Evolutionary conservation across 768 basidiomycete species (phyloP).

Genomic region (Russula virescens): DNA sequence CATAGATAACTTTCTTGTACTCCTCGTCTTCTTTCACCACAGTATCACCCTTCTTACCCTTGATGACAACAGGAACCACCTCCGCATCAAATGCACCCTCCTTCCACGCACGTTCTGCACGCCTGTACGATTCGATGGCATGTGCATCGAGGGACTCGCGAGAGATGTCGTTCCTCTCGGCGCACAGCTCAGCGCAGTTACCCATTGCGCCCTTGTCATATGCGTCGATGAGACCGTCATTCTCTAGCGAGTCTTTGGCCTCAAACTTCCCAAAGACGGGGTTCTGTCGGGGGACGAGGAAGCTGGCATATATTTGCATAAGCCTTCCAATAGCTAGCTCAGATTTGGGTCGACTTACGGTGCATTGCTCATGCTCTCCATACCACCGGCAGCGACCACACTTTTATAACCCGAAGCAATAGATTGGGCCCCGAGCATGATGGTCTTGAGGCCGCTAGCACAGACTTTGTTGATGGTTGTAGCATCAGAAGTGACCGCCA

Average conservation of each 20-base stretch:
- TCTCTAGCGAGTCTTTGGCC: constrained; percentile 80
- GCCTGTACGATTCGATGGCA: constrained; percentile 92
- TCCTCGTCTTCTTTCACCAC: constrained; percentile 94
- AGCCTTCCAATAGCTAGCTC: constrained; percentile 6
- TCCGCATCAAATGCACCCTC: constrained; percentile 80
- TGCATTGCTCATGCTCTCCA: constrained; percentile 99
- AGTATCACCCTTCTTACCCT: constrained; percentile 90
- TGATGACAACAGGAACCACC: constrained; percentile 84
- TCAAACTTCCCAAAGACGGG: constrained; percentile 87
- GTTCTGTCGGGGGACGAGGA: constrained; percentile 75
- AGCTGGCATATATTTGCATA: constrained; percentile 39
- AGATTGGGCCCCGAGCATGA: constrained; percentile 89
- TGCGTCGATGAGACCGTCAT: constrained; percentile 93
- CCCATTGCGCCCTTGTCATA: constrained; percentile 99
- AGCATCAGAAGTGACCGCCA: constrained; percentile 81
- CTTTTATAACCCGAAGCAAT: constrained; percentile 81
- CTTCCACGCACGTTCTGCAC: constrained; percentile 88
- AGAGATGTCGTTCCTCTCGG: constrained; percentile 74
- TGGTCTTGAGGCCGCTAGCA: constrained; percentile 92
- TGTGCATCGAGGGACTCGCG: constrained; percentile 87
- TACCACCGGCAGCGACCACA: constrained; percentile 91
- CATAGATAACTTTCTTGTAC: constrained; percentile 93
- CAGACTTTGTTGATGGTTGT: constrained; percentile 99
- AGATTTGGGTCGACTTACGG: constrained; percentile 57
- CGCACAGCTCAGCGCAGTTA: constrained; percentile 86